Conservation (phyloP, 2,329 filamentous ascomycete species). For the Aspergillus niger region DNA sequence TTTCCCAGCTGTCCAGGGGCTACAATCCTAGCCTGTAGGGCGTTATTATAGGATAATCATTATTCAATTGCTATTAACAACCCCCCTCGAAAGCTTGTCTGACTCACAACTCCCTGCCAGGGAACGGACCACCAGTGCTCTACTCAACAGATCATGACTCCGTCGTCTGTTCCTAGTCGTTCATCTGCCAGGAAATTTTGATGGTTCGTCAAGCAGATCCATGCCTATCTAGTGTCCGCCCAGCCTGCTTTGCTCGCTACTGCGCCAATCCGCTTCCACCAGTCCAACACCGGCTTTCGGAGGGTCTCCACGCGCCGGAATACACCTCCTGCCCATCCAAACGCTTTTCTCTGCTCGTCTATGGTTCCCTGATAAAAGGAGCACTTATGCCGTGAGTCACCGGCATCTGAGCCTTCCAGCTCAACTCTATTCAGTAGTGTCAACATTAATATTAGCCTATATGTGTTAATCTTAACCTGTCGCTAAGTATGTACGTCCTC, state of each 20-base stretch:
- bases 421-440: neutral
- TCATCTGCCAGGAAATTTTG: constrained; percentile 11
- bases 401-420: neutral
- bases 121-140: neutral
- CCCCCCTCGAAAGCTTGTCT: neutral
- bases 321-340: constrained; percentile 1
- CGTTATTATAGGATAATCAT: constrained; percentile 9
- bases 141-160: neutral
- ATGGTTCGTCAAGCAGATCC: constrained; percentile 11
- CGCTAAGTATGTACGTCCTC: neutral
- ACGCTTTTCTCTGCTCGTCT: neutral
- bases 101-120: neutral
- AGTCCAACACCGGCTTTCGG: constrained; percentile 5
- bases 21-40: neutral
- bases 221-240: constrained; percentile 9
- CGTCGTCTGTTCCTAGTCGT: neutral
- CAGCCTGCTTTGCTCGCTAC: constrained; percentile 13
- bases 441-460: constrained; percentile 1
- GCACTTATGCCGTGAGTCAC: neutral
- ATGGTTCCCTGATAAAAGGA: neutral
- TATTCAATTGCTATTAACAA: constrained; percentile 10
- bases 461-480: neutral
- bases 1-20: neutral
- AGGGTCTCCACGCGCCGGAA: constrained; percentile 1
- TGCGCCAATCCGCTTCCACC: constrained; percentile 7